Conservation (phyloP, 2,329 filamentous ascomycete species). For the Aquanectria penicillioides region DNA sequence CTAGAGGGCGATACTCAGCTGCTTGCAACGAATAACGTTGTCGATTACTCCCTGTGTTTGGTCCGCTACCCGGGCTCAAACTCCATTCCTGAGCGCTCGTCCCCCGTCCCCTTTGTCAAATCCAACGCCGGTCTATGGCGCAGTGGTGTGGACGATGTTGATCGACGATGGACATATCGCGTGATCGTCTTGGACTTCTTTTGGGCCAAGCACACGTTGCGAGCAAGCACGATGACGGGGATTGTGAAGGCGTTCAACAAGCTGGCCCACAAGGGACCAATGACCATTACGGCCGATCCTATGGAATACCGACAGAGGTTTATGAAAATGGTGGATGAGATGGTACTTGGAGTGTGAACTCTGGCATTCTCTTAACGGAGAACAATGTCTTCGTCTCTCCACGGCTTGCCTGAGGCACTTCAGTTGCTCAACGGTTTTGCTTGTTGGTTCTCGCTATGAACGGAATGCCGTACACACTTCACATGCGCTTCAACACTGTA, state of each 20-base stretch:
- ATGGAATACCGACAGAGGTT: conserved; percentile 71
- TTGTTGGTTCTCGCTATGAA: too few species aligned
- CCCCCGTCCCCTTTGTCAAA: conserved; percentile 52
- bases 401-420: neutral
- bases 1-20: conserved; percentile 72
- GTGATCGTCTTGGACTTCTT: conserved; percentile 79
- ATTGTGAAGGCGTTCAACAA: conserved; percentile 72
- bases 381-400: neutral
- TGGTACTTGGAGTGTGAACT: conserved; percentile 48
- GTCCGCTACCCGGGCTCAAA: conserved; percentile 56
- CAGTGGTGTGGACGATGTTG: conserved; percentile 67
- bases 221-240: conserved; percentile 72
- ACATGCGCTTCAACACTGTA: too few species aligned
- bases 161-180: conserved; percentile 74
- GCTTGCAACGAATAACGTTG: conserved; percentile 69
- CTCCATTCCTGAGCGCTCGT: conserved; percentile 5
- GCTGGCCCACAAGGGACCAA: conserved; percentile 72
- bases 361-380: neutral
- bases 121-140: conserved; percentile 61
- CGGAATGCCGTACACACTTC: too few species aligned
- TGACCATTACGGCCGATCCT: conserved; percentile 78
- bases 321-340: conserved; percentile 58
- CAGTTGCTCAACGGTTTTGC: neutral
- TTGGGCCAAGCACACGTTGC: conserved; percentile 78
- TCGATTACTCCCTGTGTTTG: conserved; percentile 81